Percentiles rank a stretch among this genome's conserved stretches.
Evolutionary conservation across 345 rosid genomes (phyloP).

Genomic region (Isatis tinctoria): DNA sequence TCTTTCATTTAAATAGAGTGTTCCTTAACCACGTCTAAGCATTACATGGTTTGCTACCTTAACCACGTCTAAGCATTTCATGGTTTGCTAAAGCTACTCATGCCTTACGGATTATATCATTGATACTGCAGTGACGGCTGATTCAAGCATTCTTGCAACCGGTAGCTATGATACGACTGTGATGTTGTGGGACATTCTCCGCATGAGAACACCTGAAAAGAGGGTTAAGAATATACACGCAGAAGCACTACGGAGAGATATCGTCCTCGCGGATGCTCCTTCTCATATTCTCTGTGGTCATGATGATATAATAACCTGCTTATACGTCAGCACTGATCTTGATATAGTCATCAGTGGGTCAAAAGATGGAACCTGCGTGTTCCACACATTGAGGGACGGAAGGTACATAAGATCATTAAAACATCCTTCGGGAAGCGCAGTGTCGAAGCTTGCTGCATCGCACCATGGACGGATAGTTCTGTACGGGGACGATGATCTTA

Average conservation of each 20-base stretch:
- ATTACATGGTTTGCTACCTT: neutral
- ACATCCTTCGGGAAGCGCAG: conserved; percentile 79
- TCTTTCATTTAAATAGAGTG: neutral
- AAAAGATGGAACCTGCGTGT: conserved; percentile 92
- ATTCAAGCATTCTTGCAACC: conserved; percentile 82
- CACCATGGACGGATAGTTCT: conserved; percentile 73
- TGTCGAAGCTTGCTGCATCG: conserved; percentile 86
- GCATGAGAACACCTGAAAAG: conserved; percentile 56
- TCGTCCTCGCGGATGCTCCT: conserved; percentile 77
- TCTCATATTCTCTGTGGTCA: conserved; percentile 94
- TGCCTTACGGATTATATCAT: neutral
- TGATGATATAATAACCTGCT: conserved; percentile 89
- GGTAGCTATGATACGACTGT: conserved; percentile 97
- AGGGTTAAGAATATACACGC: conserved; percentile 48
- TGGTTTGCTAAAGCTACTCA: neutral
- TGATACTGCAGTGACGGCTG: conserved; percentile 69
- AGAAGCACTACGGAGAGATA: conserved; percentile 63
- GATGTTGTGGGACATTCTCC: conserved; percentile 88
- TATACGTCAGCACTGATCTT: conserved; percentile 78
- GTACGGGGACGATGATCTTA: conserved; percentile 88
- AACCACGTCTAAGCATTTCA: neutral
- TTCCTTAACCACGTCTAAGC: neutral
- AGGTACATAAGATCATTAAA: conserved; percentile 82
- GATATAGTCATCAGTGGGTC: conserved; percentile 97
- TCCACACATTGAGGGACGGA: conserved; percentile 87